Evolutionary conservation across 2,329 filamentous ascomycete species (phyloP), one percentile per base, ranked within the genome.

Genomic region (Beauveria medogensis): DNA sequence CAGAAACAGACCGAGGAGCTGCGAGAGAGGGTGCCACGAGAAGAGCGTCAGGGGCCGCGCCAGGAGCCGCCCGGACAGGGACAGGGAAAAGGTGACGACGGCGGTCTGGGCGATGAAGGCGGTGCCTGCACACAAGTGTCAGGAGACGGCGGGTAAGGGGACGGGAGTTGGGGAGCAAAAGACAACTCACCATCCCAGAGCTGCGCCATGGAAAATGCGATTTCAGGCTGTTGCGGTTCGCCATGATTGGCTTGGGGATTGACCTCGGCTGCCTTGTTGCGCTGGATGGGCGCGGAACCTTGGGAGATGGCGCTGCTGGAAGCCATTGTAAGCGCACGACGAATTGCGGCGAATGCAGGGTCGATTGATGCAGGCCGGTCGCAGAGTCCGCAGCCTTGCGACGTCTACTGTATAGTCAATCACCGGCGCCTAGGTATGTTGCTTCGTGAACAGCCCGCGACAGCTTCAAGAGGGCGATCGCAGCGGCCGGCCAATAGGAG

Each of bases 11-110:
- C 86, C 92, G 61, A 88, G 65, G 12, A 78, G 80, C 75, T 83
- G 80, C 62, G 87, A 78, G 70, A 97, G 86, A 8, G 93, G 93
- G 73, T 97, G 93, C 9, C 88, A 85, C 20, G 91, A 92, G 81
- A 97, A 96, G 67, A 96, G 85, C 44, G 90, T 89, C 64, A 95
- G 71, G 34, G 77, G 74, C 60, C 87, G 80, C 47, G 85, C 82
- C 70, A 96, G 84, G 65, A 97, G 83, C 60, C 83, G 83, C 51
- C 84, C 83, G 91, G 91, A 96, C 65, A 96, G 80, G 61, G 93
- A 83, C 41, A 84, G 83, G 54, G 86, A 78, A 64, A 97, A 83
- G 65, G 96, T 83, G 75, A 91, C 77, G 60, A 87, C 83, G 60
- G 91, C 93, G 48, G 84, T 81, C 75, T 97, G 92, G 46, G 91